Percentiles rank a stretch among this genome's conserved stretches.
phyloP scores from a whole-genome alignment of 2,329 filamentous ascomycete genomes.

The Trichoderma endophyticum region DNA sequence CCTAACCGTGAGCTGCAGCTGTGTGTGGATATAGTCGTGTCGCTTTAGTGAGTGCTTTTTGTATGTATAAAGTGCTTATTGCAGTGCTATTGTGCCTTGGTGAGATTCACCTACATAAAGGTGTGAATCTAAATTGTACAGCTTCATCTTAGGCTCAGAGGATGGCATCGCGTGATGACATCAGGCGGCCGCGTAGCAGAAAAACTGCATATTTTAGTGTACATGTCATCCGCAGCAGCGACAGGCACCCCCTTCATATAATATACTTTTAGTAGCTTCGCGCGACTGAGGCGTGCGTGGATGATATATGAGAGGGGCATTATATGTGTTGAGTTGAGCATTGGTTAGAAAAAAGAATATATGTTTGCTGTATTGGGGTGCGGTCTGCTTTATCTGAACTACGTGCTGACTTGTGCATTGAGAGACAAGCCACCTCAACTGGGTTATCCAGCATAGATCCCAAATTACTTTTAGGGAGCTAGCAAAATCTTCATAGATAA shows the following conservation, averaged over 20 bases:
- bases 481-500: neutral
- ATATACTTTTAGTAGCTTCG: constrained; percentile 57
- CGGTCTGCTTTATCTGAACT: neutral
- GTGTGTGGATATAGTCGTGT: neutral
- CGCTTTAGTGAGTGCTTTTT: neutral
- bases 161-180: neutral
- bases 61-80: neutral
- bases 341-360: neutral
- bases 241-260: constrained; percentile 57
- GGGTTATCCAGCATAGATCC: neutral
- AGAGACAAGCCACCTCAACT: neutral
- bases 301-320: constrained; percentile 57
- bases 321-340: constrained; percentile 52
- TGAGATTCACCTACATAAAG: neutral
- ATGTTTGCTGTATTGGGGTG: neutral
- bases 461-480: neutral
- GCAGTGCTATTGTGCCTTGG: neutral
- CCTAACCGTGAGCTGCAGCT: neutral
- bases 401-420: neutral
- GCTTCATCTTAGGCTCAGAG: neutral
- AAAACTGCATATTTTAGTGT: constrained; percentile 52
- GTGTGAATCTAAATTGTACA: neutral
- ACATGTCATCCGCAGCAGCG: constrained; percentile 48
- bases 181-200: constrained; percentile 56
- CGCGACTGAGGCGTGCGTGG: constrained; percentile 62